Percentiles rank a stretch among this genome's conserved stretches.
phyloP scores from a whole-genome alignment of 2,329 filamentous ascomycete genomes.

The Leptographium flavum region DNA sequence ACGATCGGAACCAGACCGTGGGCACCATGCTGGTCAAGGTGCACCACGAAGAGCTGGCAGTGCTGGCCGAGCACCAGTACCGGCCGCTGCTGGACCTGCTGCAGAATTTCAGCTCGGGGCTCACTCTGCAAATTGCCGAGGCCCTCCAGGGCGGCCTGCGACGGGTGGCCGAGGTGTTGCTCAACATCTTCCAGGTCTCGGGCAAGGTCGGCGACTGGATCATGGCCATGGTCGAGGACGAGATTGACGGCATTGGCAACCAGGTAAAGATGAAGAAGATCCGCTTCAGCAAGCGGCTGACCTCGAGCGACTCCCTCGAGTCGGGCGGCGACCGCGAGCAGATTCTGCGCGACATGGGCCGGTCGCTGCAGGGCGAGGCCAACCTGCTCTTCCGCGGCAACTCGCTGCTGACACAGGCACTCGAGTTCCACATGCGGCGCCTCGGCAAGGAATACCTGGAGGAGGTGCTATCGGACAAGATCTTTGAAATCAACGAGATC shows the following conservation, averaged over 20 bases:
- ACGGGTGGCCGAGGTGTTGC: slow-evolving; percentile 66
- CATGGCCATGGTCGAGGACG: slow-evolving; percentile 84
- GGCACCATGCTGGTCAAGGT: slow-evolving; percentile 78
- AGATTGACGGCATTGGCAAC: slow-evolving; percentile 85
- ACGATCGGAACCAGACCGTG: slow-evolving; percentile 60
- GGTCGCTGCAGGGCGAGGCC: slow-evolving; percentile 70
- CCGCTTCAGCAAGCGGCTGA: slow-evolving; percentile 56
- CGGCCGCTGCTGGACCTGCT: slow-evolving; percentile 67
- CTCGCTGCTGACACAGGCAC: slow-evolving; percentile 78
- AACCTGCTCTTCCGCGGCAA: slow-evolving; percentile 94
- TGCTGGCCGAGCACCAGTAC: slow-evolving; percentile 78
- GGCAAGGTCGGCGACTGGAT: slow-evolving; percentile 79
- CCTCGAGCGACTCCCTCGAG: slow-evolving; percentile 55
- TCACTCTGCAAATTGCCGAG: slow-evolving; percentile 74
- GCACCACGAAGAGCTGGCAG: slow-evolving; percentile 75
- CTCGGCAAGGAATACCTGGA: slow-evolving; percentile 87
- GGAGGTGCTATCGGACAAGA: slow-evolving; percentile 70
- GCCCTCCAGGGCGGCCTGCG: slow-evolving; percentile 65
- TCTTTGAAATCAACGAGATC: slow-evolving; percentile 77
- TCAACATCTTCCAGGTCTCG: slow-evolving; percentile 93
- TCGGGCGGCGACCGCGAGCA: slow-evolving; percentile 52
- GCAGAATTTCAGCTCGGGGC: slow-evolving; percentile 67
- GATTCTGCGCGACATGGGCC: slow-evolving; percentile 63
- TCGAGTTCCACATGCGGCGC: slow-evolving; percentile 92
- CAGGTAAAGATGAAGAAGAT: slow-evolving; percentile 62